Evolutionary conservation across 106 monocot genomes (phyloP), one percentile per base, ranked within the genome.

Genomic region (Ottelia alismoides): DNA sequence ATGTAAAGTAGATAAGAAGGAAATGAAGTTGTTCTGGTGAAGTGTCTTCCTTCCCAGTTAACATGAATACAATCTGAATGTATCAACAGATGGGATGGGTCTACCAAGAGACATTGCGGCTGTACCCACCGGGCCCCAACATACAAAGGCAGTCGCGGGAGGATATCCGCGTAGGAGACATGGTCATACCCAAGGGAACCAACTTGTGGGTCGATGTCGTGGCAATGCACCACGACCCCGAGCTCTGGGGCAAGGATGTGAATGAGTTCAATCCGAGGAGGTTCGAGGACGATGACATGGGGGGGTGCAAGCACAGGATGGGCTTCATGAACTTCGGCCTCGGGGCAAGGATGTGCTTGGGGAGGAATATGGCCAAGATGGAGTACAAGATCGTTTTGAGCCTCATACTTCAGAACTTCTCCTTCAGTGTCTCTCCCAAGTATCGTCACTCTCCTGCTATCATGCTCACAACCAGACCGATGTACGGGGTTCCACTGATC

Each of bases 321-420:
- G 82, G 82, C 7, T 92, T 63, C 72, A 2, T 83, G 10, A 86
- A 86, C 10, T 92, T 92, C 47, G 92, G 92, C 0, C 75, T 79
- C 31, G 87, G 83, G 0, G 79, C 69, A 12, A 65, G 86, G 65
- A 21, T 80, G 0, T 92, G 92, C 64, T 44, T 92, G 1, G 92
- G 86, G 11, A 62, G 72, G 49, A 87, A 83, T 66, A 61, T 92
- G 1, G 65, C 83, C 0, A 35, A 47, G 31, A 66, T 66, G 46
- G 87, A 92, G 76, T 76, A 71, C 57, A 83, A 83, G 74, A 57
- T 87, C 12, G 83, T 79, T 27, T 29, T 92, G 6, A 58, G 64
- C 25, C 52, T 77, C 45, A 61, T 92, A 3, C 74, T 92, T 2
- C 49, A 70, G 20, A 69, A 56, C 18, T 92, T 86, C 31, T 57